These are phyloP conservation scores for Butyriboletus loyo DNA, from an alignment of 768 basidiomycete genomes.

Conservation along the genomic window DNA sequence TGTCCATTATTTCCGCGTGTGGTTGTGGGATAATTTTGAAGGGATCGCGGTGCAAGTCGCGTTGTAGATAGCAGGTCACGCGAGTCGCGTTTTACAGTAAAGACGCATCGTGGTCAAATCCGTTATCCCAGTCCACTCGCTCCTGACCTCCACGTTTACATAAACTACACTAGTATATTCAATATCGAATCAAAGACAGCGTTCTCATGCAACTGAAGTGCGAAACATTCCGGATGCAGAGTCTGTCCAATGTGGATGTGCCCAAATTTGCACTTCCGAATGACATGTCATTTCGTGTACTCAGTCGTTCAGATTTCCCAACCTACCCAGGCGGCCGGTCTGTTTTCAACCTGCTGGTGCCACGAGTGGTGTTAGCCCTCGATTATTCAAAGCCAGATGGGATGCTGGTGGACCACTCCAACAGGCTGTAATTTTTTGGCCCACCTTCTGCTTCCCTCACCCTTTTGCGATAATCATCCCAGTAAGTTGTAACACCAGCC, in stretches of 20 bases:
- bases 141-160: neutral
- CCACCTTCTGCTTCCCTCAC: neutral
- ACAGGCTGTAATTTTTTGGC: neutral
- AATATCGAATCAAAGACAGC: neutral
- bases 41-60: neutral
- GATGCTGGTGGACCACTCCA: neutral
- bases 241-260: neutral
- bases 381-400: neutral
- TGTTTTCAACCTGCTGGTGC: neutral
- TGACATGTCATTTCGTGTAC: neutral
- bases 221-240: neutral
- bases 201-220: neutral
- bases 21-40: neutral
- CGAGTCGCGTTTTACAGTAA: neutral
- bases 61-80: neutral
- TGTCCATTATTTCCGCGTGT: conserved; percentile 13
- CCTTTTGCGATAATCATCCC: neutral
- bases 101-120: neutral
- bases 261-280: neutral
- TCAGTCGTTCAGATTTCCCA: neutral
- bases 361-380: neutral
- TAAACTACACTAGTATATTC: neutral
- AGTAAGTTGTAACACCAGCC: neutral
- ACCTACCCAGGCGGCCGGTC: neutral
- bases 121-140: neutral